These are phyloP conservation scores for Phaeosphaeria sp. DNA, from an alignment of 2,329 filamentous ascomycete species.

Conservation along the genomic window DNA sequence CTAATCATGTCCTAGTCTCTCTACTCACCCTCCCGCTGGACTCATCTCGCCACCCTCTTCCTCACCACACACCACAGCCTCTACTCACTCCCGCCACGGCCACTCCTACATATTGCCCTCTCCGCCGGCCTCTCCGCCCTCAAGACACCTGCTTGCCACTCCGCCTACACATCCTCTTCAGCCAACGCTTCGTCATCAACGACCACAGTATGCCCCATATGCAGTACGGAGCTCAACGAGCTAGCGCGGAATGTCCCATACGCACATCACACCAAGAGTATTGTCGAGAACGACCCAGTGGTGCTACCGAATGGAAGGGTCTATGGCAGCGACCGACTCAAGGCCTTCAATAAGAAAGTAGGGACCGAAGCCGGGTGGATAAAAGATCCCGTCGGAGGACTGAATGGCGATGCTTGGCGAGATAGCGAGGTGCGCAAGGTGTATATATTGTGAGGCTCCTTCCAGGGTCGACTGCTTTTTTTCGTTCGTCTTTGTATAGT, in stretches of 20 bases:
- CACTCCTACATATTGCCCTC: conserved; percentile 88
- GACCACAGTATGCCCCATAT: conserved; percentile 88
- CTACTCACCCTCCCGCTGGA: conserved; percentile 78
- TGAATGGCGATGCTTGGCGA: conserved; percentile 60
- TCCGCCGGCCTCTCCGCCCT: conserved; percentile 91
- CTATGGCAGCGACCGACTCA: conserved; percentile 77
- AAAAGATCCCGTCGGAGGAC: conserved; percentile 73
- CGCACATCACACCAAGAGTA: conserved; percentile 92
- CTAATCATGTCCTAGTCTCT: conserved; percentile 62
- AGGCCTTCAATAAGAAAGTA: conserved; percentile 80
- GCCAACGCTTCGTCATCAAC: conserved; percentile 65
- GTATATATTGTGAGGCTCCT: conserved; percentile 73
- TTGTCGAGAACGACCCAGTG: conserved; percentile 85
- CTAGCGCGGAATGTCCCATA: conserved; percentile 89
- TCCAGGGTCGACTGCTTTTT: background rate
- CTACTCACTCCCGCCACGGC: conserved; percentile 79
- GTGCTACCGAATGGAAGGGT: conserved; percentile 87
- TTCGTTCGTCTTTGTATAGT: conserved; percentile 1
- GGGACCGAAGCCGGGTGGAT: conserved; percentile 71
- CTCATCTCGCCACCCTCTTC: conserved; percentile 78
- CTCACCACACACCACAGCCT: conserved; percentile 85
- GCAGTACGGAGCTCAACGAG: conserved; percentile 92
- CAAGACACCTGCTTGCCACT: conserved; percentile 94
- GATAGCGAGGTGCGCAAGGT: conserved; percentile 78
- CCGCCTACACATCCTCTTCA: conserved; percentile 64